Conservation (phyloP, 495 filamentous ascomycete genomes). For the Aspergillus indologenus region DNA sequence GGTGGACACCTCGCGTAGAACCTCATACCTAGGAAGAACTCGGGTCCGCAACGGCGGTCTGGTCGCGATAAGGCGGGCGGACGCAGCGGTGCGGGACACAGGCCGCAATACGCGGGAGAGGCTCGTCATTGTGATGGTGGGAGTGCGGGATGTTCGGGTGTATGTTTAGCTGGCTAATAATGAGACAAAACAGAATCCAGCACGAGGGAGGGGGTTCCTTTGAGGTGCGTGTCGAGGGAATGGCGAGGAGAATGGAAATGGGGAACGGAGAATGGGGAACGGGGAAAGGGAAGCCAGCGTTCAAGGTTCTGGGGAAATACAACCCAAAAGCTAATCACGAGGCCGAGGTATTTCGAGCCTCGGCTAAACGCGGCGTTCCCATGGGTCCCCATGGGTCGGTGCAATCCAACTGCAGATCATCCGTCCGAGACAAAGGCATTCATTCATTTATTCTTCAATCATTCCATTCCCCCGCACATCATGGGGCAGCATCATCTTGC, state of each 20-base stretch:
- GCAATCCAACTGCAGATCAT: neutral
- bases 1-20: too few species aligned
- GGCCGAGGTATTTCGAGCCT: slow-evolving; percentile 26
- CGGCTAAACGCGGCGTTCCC: slow-evolving; percentile 37
- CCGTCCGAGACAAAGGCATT: neutral
- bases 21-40: slow-evolving; percentile 44
- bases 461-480: too few species aligned
- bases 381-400: neutral
- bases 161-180: too few species aligned
- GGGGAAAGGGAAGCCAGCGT: slow-evolving; percentile 13
- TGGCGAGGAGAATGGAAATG: slow-evolving; percentile 5
- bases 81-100: slow-evolving; percentile 55
- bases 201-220: too few species aligned
- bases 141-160: neutral
- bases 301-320: slow-evolving; percentile 12
- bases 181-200: neutral
- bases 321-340: slow-evolving; percentile 30
- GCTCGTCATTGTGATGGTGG: slow-evolving; percentile 58
- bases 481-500: neutral
- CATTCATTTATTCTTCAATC: too few species aligned
- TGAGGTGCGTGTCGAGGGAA: neutral
- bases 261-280: slow-evolving; percentile 6
- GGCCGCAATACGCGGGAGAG: slow-evolving; percentile 66
- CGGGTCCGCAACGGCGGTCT: slow-evolving; percentile 38
- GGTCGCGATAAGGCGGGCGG: slow-evolving; percentile 39